A percentile compares a stretch with the other conserved stretches of the same genome.
Conservation (phyloP, 371 early-diverging fungal genomes). For the Saksenaea vasiformis region DNA sequence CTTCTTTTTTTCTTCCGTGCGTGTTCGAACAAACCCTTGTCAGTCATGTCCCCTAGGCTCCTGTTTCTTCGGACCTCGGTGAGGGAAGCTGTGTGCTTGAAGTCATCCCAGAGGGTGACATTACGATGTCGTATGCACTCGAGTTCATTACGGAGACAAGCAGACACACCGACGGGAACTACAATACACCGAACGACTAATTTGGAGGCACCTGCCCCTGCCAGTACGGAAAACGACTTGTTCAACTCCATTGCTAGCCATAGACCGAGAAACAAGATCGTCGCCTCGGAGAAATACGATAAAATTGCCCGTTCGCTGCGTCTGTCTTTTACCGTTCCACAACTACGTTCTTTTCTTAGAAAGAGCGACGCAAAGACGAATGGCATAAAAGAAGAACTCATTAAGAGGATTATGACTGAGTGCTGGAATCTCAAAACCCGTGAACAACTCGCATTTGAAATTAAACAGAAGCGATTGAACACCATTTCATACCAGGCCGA, state of each 20-base stretch:
- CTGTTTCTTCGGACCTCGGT: neutral
- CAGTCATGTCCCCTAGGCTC: neutral
- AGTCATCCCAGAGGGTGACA: neutral
- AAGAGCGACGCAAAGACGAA: slow-evolving; percentile 9
- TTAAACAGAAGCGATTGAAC: slow-evolving; percentile 2
- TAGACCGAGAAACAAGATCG: neutral
- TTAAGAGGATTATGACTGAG: slow-evolving; percentile 18
- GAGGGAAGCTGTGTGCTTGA: neutral
- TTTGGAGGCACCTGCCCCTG: neutral
- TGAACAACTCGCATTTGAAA: slow-evolving; percentile 19
- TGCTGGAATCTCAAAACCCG: slow-evolving; percentile 26
- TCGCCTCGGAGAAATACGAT: neutral
- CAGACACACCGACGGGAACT: neutral
- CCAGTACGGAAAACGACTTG: neutral
- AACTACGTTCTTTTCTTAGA: slow-evolving; percentile 22
- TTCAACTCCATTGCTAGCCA: slow-evolving; percentile 1
- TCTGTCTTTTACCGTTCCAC: slow-evolving; percentile 26
- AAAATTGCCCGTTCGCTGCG: neutral
- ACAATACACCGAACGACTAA: neutral
- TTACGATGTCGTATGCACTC: neutral
- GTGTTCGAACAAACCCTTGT: neutral
- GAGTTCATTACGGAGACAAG: neutral
- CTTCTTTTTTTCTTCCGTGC: neutral
- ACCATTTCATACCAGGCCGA: slow-evolving; percentile 14
- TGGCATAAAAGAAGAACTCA: slow-evolving; percentile 11